Evolutionary conservation across 306 rosid species (phyloP).

Genomic region (Rubus parviflorus): DNA sequence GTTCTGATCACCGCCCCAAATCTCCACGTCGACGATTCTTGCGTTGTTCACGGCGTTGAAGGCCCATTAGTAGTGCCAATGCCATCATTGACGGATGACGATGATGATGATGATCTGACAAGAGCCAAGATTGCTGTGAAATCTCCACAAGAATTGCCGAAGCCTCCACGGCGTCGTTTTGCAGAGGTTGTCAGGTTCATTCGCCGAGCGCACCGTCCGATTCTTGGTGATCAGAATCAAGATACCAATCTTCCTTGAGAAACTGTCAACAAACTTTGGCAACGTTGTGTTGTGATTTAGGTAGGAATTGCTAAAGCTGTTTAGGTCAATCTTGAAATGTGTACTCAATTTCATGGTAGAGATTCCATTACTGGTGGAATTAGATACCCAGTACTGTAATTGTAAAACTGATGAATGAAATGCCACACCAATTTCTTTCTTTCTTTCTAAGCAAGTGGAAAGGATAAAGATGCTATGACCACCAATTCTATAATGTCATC

Average conservation of each 20-base stretch:
- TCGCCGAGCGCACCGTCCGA: slow-evolving; percentile 1
- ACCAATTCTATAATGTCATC: slow-evolving; percentile 10
- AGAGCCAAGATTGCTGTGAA: neutral
- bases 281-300: neutral
- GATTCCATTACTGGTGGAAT: neutral
- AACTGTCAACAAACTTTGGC: neutral
- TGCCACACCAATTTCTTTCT: neutral
- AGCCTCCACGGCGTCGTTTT: neutral
- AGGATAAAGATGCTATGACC: slow-evolving; percentile 30
- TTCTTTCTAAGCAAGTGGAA: slow-evolving; percentile 26
- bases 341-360: neutral
- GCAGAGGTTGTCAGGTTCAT: slow-evolving; percentile 6
- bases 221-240: neutral
- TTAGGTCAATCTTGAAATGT: slow-evolving; percentile 5
- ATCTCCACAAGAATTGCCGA: neutral
- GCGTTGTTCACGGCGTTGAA: slow-evolving; percentile 20
- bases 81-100: neutral
- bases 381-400: neutral
- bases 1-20: slow-evolving; percentile 16
- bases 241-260: slow-evolving; percentile 1
- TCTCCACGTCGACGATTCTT: slow-evolving; percentile 20
- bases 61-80: slow-evolving; percentile 10
- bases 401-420: neutral
- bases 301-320: neutral
- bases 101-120: neutral